phyloP scores from a whole-genome alignment of 2,329 filamentous ascomycete species.

The Thielaviopsis cerberus region DNA sequence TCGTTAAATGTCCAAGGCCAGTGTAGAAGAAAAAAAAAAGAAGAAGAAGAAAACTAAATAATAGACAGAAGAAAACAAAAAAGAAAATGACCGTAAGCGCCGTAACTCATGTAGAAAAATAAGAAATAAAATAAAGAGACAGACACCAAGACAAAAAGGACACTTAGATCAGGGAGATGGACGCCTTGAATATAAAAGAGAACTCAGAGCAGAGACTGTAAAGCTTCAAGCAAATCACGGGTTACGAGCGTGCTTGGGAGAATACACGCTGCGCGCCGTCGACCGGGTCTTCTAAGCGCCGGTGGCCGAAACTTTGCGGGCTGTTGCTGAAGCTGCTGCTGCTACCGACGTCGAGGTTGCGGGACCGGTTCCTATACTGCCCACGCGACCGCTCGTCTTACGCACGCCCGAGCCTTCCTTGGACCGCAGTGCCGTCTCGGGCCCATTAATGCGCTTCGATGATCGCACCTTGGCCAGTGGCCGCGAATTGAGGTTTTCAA shows the following conservation, averaged over 20 bases:
- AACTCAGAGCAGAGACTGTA: conserved; percentile 7
- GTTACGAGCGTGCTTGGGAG: conserved; percentile 13
- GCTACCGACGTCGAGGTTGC: conserved; percentile 13
- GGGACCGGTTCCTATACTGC: conserved; percentile 29
- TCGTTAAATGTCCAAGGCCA: conserved; percentile 10
- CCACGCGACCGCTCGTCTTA: conserved; percentile 48
- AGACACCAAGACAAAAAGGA: neutral
- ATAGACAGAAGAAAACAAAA: neutral
- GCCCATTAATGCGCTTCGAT: conserved; percentile 7
- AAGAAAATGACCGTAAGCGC: neutral
- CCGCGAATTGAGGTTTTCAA: conserved; percentile 45
- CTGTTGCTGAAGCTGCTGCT: conserved; percentile 23
- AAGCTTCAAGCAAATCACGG: conserved; percentile 10
- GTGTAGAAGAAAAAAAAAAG: neutral
- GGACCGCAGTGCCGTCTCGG: conserved; percentile 29
- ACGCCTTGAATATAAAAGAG: too few relatives aligned
- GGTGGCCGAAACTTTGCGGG: conserved; percentile 33
- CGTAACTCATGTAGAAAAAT: neutral
- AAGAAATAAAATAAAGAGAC: neutral
- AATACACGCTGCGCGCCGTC: conserved; percentile 13
- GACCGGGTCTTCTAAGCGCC: conserved; percentile 18
- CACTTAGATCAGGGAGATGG: neutral
- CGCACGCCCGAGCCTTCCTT: conserved; percentile 37
- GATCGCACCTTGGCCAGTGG: conserved; percentile 11
- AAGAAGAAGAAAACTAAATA: neutral